Evolutionary conservation across 768 basidiomycete genomes (phyloP), one percentile per base, ranked within the genome.

Genomic region (Termitomyces sp.): DNA sequence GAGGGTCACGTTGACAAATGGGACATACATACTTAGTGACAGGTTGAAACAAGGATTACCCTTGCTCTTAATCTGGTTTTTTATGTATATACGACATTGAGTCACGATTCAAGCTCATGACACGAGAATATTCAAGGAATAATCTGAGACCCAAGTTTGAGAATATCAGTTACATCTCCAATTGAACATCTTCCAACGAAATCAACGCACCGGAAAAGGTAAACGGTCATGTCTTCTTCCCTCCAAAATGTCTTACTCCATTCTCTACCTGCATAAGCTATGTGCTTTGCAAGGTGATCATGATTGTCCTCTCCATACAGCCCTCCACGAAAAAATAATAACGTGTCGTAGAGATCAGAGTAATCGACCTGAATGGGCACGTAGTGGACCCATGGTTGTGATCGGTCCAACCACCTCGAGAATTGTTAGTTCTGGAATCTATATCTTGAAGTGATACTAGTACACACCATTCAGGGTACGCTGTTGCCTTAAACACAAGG

Each of bases 361-460:
- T 84, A 81, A 63, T 87, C 84, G 0, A 85, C 69, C 60, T 84
- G 81, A 4, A 89, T 73, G 4, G 88, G 88, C 0, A 89, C 80
- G 65, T 89, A 90, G 67, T 89, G 88, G 2, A 89, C 81, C 87
- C 88, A 89, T 0, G 87, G 84, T 57, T 79, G 80, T 52, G 83
- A 74, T 22, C 84, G 78, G 42, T 85, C 83, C 12, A 73, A 72
- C 65, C 75, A 86, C 84, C 83, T 84, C 52, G 1, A 16, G 24
- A 24, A 11, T 24, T 48, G 12, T 35, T 6, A 54, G 22, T 15
- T n/a, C 12, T 7, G 24, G 22, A 18, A 22, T 36, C 16, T 7
- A 15, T 38, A 11, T 42, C 13, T 28, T n/a, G 4, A 32, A 58
- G 22, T 18, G 18, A 46, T n/a, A n/a, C n/a, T n/a, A n/a, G n/a